A percentile compares a stretch with the other conserved stretches of the same genome.
Evolutionary conservation across 306 rosid genomes (phyloP).

Genomic region (Cucurbita ficifolia): DNA sequence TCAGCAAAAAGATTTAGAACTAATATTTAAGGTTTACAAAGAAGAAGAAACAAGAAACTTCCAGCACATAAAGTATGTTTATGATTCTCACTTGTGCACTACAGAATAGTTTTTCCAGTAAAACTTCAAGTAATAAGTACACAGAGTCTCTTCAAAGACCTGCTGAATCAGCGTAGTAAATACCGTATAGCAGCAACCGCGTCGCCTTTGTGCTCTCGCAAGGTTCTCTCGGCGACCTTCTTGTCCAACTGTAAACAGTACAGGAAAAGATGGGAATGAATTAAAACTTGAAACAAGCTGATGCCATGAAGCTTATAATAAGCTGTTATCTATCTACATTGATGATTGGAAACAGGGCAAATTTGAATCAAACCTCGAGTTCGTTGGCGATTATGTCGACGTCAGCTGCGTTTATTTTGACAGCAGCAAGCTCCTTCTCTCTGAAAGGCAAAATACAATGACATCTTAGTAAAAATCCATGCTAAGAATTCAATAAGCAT

Average conservation of each 20-base stretch:
- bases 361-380: conserved; percentile 40
- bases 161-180: conserved; percentile 35
- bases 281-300: background rate
- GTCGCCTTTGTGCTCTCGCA: conserved; percentile 93
- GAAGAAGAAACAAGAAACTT: background rate
- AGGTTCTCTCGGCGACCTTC: conserved; percentile 86
- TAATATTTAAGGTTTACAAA: background rate
- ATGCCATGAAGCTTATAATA: background rate
- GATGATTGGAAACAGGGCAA: background rate
- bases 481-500: background rate
- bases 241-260: conserved; percentile 51
- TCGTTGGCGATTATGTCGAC: conserved; percentile 84
- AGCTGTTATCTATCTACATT: background rate
- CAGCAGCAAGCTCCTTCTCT: conserved; percentile 87
- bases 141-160: background rate
- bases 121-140: background rate
- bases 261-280: background rate
- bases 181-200: conserved; percentile 89
- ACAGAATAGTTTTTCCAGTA: background rate
- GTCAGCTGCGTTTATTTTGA: conserved; percentile 70
- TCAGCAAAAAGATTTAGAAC: background rate
- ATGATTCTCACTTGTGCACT: background rate
- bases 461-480: background rate
- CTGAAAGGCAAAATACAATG: conserved; percentile 20
- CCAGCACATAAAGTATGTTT: background rate